Conservation (phyloP, 345 rosid species). For the Hirschfeldia incana region DNA sequence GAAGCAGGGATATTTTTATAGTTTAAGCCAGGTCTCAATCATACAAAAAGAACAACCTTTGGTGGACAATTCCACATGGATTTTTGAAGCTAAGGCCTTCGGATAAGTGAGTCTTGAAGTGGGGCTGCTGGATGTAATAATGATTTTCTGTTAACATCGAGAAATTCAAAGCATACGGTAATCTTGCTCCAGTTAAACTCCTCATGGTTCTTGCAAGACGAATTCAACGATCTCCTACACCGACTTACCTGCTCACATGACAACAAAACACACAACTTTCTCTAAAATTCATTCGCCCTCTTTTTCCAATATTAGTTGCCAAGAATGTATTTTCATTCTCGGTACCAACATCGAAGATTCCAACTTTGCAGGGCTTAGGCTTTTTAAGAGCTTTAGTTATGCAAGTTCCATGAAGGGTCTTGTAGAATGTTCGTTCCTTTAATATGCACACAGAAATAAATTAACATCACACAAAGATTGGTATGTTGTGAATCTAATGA, state of each 20-base stretch:
- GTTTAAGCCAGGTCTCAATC: background rate
- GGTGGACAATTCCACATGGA: conserved; percentile 59
- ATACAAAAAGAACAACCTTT: background rate
- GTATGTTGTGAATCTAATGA: no score
- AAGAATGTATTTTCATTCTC: background rate
- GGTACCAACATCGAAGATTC: background rate
- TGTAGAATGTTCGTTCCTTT: background rate
- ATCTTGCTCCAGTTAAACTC: background rate
- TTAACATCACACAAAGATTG: no score
- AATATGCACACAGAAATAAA: background rate
- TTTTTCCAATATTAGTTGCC: background rate
- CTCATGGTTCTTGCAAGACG: conserved; percentile 3
- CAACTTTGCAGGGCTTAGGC: background rate
- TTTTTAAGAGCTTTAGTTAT: background rate
- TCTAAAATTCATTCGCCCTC: background rate
- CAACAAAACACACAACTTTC: background rate
- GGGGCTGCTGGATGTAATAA: conserved; percentile 55
- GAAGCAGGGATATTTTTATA: background rate
- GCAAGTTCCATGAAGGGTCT: background rate
- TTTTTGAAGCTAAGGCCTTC: conserved; percentile 77
- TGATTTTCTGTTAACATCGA: conserved; percentile 55
- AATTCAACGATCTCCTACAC: background rate
- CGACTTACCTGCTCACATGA: background rate
- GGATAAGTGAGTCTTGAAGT: conserved; percentile 83
- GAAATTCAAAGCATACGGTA: conserved; percentile 9